Base-by-base conservation (phyloP, 306 rosid genomes). In the Fragaria iinumae region DNA sequence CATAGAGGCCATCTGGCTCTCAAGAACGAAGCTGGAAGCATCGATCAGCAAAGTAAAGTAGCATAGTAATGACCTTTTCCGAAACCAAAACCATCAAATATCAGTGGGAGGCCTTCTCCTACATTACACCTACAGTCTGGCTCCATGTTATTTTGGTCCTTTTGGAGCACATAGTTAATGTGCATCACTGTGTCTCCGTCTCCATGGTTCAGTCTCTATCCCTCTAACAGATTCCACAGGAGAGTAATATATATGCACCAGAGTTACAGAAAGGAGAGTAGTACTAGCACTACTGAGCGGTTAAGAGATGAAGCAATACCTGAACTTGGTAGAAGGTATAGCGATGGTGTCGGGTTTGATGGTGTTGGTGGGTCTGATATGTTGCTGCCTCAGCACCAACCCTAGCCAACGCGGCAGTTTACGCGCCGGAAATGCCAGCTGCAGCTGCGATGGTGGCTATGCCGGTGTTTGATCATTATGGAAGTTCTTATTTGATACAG, bases 331-430 rank as follows among this genome's bases (percentile, higher is more conserved):
- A 18, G 77, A 88, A 67, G 93, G 92, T 59, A 48, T 91, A 69
- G 98, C 88, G 25, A 64, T 85, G 0, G 98, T 87, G 38, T 86
- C 88, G 88, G 91, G 93, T 47, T 77, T 91, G 77, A 88, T 93
- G 85, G 47, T 90, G 78, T 60, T 93, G 77, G 72, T 90, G 50
- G 97, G 87, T 77, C 88, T 93, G 55, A 14, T 83, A 57, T 89
- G 97, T 74, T 90, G 92, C 72, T 93, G 98, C 67, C 96, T 93
- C 77, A 83, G 88, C 83, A 88, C 91, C 73, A 88, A 85, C 67
- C 96, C 89, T 17, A 82, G 82, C 59, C 93, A 75, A 14, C 78
- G 76, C 11, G 79, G 70, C 67, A 87, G 80, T 57, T 12, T 52
- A 47, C 21, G 69, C 74, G 25, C 83, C 5, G 86, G 82, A 71